Evolutionary conservation across 1,139 yeast genomes (phyloP).

Genomic region (Saccharomyces hybrid): DNA sequence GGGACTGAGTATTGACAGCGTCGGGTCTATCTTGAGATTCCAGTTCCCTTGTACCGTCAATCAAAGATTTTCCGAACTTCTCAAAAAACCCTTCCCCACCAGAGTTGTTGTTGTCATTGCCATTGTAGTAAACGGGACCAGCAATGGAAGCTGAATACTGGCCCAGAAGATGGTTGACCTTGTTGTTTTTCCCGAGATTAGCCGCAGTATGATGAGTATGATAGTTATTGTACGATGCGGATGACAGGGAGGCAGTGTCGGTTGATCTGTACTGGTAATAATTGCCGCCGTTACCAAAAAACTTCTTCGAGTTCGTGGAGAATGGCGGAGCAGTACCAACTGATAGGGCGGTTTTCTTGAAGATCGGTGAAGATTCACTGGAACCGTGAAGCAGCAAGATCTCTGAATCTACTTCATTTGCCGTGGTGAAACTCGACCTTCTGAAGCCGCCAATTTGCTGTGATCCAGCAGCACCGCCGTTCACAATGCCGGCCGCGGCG

Average conservation of each 20-base stretch:
- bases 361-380: slow-evolving; percentile 2
- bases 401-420: slow-evolving; percentile 24
- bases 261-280: slow-evolving; percentile 3
- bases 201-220: slow-evolving; percentile 5
- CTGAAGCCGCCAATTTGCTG: slow-evolving; percentile 28
- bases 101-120: slow-evolving; percentile 1
- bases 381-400: slow-evolving; percentile 9
- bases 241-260: not conserved
- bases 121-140: slow-evolving; percentile 3
- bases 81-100: slow-evolving; percentile 28
- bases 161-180: slow-evolving; percentile 1
- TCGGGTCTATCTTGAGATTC: slow-evolving; percentile 12
- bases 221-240: slow-evolving; percentile 10
- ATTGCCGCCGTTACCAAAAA: slow-evolving; percentile 1
- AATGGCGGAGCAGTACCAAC: slow-evolving; percentile 23
- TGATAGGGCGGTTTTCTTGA: slow-evolving; percentile 15
- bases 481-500: not conserved
- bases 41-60: slow-evolving; percentile 32
- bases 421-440: slow-evolving; percentile 23
- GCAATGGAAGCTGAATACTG: slow-evolving; percentile 7
- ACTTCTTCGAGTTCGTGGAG: not conserved
- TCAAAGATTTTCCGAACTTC: slow-evolving; percentile 29
- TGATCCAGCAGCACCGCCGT: slow-evolving; percentile 1
- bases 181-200: not conserved
- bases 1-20: not conserved